Conservation (phyloP, 2,329 filamentous ascomycete genomes). For the Chaetomium sp. region DNA sequence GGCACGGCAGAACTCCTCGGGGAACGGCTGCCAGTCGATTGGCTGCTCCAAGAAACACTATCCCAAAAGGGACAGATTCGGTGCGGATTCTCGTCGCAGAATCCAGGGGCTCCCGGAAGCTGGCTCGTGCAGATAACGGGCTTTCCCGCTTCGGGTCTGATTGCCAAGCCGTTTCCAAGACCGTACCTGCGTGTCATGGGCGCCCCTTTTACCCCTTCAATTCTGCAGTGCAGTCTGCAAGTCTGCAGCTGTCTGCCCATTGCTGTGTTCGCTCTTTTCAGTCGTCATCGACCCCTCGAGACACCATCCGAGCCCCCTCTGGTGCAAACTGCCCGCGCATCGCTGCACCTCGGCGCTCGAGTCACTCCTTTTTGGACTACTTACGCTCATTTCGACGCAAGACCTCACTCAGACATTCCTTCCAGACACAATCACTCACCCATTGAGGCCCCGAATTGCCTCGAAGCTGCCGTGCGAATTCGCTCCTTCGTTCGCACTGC, state of each 20-base stretch:
- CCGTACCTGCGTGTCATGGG: constrained; percentile 26
- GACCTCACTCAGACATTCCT: too few species aligned
- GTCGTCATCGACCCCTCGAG: constrained; percentile 21
- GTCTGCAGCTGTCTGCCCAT: constrained; percentile 11
- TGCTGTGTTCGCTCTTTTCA: constrained; percentile 16
- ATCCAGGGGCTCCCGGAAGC: constrained; percentile 23
- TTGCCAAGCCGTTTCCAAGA: constrained; percentile 16
- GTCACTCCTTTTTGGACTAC: constrained; percentile 26
- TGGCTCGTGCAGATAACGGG: constrained; percentile 29
- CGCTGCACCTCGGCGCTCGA: constrained; percentile 18
- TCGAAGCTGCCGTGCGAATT: constrained; percentile 9
- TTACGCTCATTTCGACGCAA: constrained; percentile 21
- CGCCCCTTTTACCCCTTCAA: constrained; percentile 28
- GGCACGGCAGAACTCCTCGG: background rate
- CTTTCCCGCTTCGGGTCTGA: constrained; percentile 28
- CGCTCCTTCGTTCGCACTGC: constrained; percentile 12
- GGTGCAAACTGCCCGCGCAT: constrained; percentile 10
- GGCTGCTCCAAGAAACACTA: background rate
- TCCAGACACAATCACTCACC: background rate
- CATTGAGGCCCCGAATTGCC: background rate
- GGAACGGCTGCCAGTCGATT: constrained; percentile 3
- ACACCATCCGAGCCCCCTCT: constrained; percentile 1
- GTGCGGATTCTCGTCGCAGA: constrained; percentile 25
- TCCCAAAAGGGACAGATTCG: background rate
- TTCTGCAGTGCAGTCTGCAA: background rate